A percentile compares a stretch with the other conserved stretches of the same genome.
phyloP scores from a whole-genome alignment of 2,329 filamentous ascomycete genomes.

The Polychaeton citri region DNA sequence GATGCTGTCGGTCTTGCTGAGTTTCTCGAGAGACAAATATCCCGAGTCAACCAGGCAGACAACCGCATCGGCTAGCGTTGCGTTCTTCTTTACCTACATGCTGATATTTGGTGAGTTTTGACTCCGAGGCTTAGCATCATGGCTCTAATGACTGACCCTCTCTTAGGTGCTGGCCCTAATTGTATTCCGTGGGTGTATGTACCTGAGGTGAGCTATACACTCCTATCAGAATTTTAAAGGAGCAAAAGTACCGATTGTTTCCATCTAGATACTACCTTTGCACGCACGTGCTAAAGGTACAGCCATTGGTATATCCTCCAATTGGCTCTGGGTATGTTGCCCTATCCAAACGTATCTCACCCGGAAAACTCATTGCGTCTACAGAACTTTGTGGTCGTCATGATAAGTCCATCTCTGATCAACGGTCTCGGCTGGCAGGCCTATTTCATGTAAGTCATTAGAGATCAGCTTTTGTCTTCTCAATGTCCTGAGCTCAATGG shows the following conservation, averaged over 20 bases:
- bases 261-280: conserved; percentile 35
- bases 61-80: conserved; percentile 33
- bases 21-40: conserved; percentile 24
- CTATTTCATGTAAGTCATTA: conserved; percentile 29
- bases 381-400: conserved; percentile 37
- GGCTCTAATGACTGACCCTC: too few species aligned
- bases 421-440: conserved; percentile 32
- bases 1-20: conserved; percentile 27
- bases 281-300: conserved; percentile 38
- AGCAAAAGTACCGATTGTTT: conserved; percentile 26
- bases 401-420: conserved; percentile 40
- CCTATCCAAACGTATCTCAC: not conserved
- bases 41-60: conserved; percentile 22
- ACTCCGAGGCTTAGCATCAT: not conserved
- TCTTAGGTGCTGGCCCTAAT: conserved; percentile 32
- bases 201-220: not conserved
- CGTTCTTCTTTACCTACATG: conserved; percentile 37
- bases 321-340: conserved; percentile 31
- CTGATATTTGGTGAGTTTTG: conserved; percentile 7
- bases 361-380: conserved; percentile 1
- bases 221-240: not conserved
- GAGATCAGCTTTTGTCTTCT: too few species aligned
- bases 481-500: too few species aligned
- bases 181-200: conserved; percentile 39
- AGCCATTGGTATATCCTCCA: conserved; percentile 35